Percentiles rank a stretch among this genome's conserved stretches.
Conservation (phyloP, 805 yeast species). For the Candida adriatica region DNA sequence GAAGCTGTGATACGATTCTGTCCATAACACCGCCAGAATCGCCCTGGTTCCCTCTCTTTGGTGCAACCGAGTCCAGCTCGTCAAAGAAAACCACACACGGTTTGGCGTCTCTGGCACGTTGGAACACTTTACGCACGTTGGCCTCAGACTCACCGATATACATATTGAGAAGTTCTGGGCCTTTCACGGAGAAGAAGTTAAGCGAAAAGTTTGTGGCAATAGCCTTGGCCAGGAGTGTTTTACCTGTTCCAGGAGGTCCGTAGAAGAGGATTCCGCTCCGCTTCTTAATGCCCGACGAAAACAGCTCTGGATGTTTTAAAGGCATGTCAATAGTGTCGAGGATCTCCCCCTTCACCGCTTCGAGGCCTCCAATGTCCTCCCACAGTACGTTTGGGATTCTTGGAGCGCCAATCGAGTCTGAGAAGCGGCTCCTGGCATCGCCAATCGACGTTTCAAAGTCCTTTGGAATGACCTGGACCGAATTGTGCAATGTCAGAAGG, state of each 20-base stretch:
- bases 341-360: constrained; percentile 83
- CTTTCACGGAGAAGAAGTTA: constrained; percentile 93
- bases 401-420: constrained; percentile 96
- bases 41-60: constrained; percentile 97
- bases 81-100: constrained; percentile 98
- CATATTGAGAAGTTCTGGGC: constrained; percentile 95
- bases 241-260: constrained; percentile 99
- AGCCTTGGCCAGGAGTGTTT: constrained; percentile 91
- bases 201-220: constrained; percentile 93
- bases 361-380: constrained; percentile 97
- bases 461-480: constrained; percentile 42
- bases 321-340: constrained; percentile 96
- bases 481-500: constrained; percentile 37
- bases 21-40: constrained; percentile 99
- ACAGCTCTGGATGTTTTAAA: constrained; percentile 83
- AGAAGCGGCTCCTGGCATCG: constrained; percentile 78
- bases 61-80: constrained; percentile 96
- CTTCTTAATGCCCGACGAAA: constrained; percentile 83
- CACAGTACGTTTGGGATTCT: constrained; percentile 90
- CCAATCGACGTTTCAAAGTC: constrained; percentile 69
- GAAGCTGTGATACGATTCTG: constrained; percentile 88
- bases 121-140: constrained; percentile 90
- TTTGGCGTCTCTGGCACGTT: constrained; percentile 89
- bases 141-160: constrained; percentile 99
- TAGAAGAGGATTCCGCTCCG: constrained; percentile 91